phyloP scores from a whole-genome alignment of 179 eudicot species.

The Heliamphora pulchella region DNA sequence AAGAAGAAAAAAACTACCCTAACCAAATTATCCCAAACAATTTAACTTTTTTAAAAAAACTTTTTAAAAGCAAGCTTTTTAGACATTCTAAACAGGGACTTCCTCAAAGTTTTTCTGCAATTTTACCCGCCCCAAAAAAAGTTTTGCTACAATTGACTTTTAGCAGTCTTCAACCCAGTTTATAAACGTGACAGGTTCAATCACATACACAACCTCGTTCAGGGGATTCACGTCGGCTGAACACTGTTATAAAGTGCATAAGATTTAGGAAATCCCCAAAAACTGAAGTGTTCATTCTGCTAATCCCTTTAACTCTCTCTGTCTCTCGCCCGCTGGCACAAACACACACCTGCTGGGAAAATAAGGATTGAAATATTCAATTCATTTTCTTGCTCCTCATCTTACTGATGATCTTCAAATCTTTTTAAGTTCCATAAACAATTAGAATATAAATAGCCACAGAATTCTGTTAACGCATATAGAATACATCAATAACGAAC shows the following conservation, averaged over 20 bases:
- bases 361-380: not conserved
- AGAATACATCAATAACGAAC: no score
- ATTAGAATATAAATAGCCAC: no score
- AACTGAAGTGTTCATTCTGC: not conserved
- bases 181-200: not conserved
- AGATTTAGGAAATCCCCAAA: not conserved
- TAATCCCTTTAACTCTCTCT: not conserved
- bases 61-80: no score
- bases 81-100: no score
- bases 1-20: no score
- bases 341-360: not conserved
- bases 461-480: no score
- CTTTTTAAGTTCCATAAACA: not conserved
- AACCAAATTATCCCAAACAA: no score
- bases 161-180: not conserved
- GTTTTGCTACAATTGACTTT: not conserved
- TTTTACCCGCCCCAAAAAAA: not conserved
- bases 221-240: not conserved
- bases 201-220: not conserved
- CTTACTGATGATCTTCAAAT: not conserved
- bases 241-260: not conserved
- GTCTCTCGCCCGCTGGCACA: not conserved
- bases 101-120: no score
- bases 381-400: not conserved
- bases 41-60: no score